Evolutionary conservation across 2,329 filamentous ascomycete species (phyloP), one percentile per base, ranked within the genome.

Genomic region (Fusarium algeriense): DNA sequence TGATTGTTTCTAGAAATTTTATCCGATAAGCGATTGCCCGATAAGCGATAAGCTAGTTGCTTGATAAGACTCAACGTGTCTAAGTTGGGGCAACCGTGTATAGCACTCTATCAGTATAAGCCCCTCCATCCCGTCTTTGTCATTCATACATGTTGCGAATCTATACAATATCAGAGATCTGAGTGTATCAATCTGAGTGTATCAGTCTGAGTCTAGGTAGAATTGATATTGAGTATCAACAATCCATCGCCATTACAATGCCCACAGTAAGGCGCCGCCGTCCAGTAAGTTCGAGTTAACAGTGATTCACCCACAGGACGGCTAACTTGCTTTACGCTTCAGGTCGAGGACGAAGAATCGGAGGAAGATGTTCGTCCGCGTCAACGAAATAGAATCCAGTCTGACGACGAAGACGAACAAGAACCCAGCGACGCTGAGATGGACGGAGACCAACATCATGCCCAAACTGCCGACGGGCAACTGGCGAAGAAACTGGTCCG

Each of bases 401-500:
- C 71, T n/a, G 79, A 38, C 3, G 41, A 67, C 7, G 78, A 79
- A 37, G 75, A 71, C 17, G 79, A 74, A 34, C 71, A 78, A 43
- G 80, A 80, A 9, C 81, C 81, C 8, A 84, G 81, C n/a, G 81
- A 82, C 6, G 79, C 81, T 7, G 78, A 73, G 2, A 80, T 81
- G 76, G 78, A 80, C 11, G 69, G 60, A 5, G 76, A 79, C 9
- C 77, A 67, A 9, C 63, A 70, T 15, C 75, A 77, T n/a, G 80
- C 77, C 23, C 80, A 78, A n/a, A 82, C 77, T 35, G 83, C 80
- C 41, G 84, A 86, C 38, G 81, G 85, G 7, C 86, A 89, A 70
- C 79, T 90, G 37, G 86, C 88, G 38, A 91, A 90, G 80, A 91
- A 90, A 75, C 80, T 92, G n/a, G 85, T 92, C n/a, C 86, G 90